These are phyloP conservation scores for Platanthera zijinensis DNA, from an alignment of 106 monocot species.

Conservation along the genomic window DNA sequence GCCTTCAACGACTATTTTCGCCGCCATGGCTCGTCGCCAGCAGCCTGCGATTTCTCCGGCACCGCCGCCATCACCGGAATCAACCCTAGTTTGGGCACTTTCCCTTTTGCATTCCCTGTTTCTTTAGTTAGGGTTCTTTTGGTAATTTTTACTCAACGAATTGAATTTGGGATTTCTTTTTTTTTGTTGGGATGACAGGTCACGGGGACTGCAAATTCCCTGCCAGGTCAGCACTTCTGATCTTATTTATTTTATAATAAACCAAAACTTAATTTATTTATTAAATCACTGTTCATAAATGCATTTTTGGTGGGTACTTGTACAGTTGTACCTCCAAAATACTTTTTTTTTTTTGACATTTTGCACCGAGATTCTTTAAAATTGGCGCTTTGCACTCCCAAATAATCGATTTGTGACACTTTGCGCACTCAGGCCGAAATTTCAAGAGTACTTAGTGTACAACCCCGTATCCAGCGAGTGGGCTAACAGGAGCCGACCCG, in stretches of 20 bases:
- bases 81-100: conserved; percentile 39
- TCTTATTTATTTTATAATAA: neutral
- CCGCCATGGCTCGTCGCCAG: conserved; percentile 20
- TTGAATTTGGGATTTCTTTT: neutral
- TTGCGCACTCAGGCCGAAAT: too few species aligned
- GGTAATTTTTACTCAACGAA: neutral
- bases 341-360: too few species aligned
- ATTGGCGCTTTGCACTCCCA: too few species aligned
- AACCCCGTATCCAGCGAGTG: too few species aligned
- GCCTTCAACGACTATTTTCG: conserved; percentile 89
- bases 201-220: conserved; percentile 45
- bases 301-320: too few species aligned
- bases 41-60: conserved; percentile 83
- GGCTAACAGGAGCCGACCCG: too few species aligned
- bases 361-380: too few species aligned
- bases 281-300: neutral
- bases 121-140: neutral
- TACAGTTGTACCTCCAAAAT: too few species aligned
- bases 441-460: too few species aligned
- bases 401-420: too few species aligned
- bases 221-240: conserved; percentile 43
- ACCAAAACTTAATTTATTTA: neutral
- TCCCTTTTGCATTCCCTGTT: neutral
- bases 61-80: conserved; percentile 61
- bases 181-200: conserved; percentile 23